Percentiles rank a stretch among this genome's conserved stretches.
Conservation (phyloP, 1,284 basidiomycete species). For the Rhodotorula sp. region DNA sequence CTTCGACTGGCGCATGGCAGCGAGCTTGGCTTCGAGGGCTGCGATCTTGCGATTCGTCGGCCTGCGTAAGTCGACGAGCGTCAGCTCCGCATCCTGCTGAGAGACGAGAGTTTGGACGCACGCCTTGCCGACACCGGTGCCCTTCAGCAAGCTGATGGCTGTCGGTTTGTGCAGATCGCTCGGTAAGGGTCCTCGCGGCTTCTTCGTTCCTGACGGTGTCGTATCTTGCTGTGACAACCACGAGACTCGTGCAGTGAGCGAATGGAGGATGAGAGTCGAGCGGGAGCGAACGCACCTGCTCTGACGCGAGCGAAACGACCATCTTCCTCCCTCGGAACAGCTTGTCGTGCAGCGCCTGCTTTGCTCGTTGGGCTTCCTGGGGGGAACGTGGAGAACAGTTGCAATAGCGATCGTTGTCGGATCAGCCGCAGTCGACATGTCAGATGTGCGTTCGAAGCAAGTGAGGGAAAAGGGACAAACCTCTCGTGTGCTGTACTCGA, state of each 20-base stretch:
- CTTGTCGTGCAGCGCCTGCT: slow-evolving; percentile 72
- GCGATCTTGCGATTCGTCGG: slow-evolving; percentile 74
- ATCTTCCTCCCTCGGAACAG: slow-evolving; percentile 80
- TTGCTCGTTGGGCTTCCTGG: slow-evolving; percentile 81
- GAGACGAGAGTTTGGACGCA: slow-evolving; percentile 50
- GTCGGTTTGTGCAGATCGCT: slow-evolving; percentile 67
- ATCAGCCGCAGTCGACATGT: neutral
- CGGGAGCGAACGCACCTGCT: slow-evolving; percentile 58
- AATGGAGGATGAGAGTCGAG: too few relatives aligned
- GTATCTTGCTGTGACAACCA: slow-evolving; percentile 4
- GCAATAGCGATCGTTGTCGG: slow-evolving; percentile 3
- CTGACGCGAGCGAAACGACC: slow-evolving; percentile 73
- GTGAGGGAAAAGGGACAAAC: slow-evolving; percentile 58
- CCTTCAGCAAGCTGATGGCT: slow-evolving; percentile 81
- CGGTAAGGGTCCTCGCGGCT: slow-evolving; percentile 17
- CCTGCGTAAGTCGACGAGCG: neutral
- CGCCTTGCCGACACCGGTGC: slow-evolving; percentile 62
- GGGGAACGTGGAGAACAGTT: slow-evolving; percentile 11
- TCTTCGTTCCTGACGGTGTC: neutral
- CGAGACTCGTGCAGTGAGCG: too few relatives aligned
- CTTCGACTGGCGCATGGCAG: slow-evolving; percentile 59
- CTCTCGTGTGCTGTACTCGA: slow-evolving; percentile 75
- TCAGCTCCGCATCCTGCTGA: neutral
- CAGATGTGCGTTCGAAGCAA: neutral
- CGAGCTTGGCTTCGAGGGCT: slow-evolving; percentile 89